phyloP scores from a whole-genome alignment of 148 eudicot genomes.

The Chenopodium berlandieri region DNA sequence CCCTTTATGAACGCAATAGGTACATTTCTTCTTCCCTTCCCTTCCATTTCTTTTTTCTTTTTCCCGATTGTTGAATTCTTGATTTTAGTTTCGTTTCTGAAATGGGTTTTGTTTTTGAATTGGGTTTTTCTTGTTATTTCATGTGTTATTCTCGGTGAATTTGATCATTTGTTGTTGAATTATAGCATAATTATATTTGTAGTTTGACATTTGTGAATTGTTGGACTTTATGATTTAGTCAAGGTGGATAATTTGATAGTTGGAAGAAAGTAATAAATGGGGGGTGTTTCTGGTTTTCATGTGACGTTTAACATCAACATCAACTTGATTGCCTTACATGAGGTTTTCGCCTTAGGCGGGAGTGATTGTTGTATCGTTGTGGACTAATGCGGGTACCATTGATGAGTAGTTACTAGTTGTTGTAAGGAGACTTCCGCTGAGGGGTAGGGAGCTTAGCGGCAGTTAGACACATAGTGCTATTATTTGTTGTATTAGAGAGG shows the following conservation, averaged over 20 bases:
- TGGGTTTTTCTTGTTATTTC: not conserved
- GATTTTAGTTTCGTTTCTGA: not conserved
- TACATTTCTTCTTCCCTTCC: slow-evolving; percentile 9
- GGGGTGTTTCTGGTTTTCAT: too few relatives aligned
- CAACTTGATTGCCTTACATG: not conserved
- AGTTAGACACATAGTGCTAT: not conserved
- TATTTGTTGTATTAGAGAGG: not conserved
- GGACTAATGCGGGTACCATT: not conserved
- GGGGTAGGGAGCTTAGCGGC: not conserved
- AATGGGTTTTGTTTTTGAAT: slow-evolving; percentile 3
- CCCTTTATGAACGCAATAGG: slow-evolving; percentile 78
- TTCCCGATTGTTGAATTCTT: not conserved
- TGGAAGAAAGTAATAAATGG: not conserved
- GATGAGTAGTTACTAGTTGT: not conserved
- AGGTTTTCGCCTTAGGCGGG: not conserved
- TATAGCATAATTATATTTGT: not conserved
- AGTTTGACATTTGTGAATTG: not conserved
- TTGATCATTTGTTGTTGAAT: not conserved
- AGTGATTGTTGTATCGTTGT: not conserved
- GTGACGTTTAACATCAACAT: not conserved
- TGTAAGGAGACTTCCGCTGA: not conserved
- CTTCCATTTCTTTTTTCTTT: too few relatives aligned
- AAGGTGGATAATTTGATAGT: not conserved
- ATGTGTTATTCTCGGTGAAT: not conserved
- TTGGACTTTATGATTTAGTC: not conserved